phyloP scores from a whole-genome alignment of 306 rosid genomes.

The Citrullus mucosospermus region DNA sequence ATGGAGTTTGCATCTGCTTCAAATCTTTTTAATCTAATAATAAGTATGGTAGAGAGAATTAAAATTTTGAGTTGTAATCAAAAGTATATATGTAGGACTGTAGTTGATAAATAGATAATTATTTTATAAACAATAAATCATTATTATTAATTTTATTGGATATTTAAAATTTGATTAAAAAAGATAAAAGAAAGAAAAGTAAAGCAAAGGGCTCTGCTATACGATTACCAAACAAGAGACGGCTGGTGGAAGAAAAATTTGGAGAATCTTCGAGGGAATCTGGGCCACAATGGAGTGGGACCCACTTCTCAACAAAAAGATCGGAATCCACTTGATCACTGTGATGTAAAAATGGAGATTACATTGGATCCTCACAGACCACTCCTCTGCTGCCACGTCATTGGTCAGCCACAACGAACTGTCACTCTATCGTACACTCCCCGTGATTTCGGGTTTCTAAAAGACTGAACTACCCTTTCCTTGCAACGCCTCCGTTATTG shows the following conservation, averaged over 20 bases:
- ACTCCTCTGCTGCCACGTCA: background rate
- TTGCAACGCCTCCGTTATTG: background rate
- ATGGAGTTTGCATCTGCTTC: no score
- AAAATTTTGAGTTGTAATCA: no score
- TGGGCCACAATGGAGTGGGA: background rate
- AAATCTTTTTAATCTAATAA: no score
- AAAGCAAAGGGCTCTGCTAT: no score
- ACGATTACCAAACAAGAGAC: background rate
- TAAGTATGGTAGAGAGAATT: no score
- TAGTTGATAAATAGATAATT: no score
- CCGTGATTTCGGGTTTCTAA: background rate
- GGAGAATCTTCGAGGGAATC: background rate
- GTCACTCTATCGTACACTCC: background rate
- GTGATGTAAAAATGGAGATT: background rate
- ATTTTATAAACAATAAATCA: no score
- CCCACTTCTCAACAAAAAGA: background rate
- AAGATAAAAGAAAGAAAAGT: no score
- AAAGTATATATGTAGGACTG: no score
- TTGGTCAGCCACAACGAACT: background rate
- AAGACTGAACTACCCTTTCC: background rate
- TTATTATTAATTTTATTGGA: no score
- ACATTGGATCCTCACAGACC: constrained; percentile 1
- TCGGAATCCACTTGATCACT: background rate
- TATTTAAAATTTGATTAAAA: no score
- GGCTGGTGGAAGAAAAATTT: background rate